These are phyloP conservation scores for Coemansia sp. DNA, from an alignment of 192 early-diverging fungal genomes.

Conservation along the genomic window DNA sequence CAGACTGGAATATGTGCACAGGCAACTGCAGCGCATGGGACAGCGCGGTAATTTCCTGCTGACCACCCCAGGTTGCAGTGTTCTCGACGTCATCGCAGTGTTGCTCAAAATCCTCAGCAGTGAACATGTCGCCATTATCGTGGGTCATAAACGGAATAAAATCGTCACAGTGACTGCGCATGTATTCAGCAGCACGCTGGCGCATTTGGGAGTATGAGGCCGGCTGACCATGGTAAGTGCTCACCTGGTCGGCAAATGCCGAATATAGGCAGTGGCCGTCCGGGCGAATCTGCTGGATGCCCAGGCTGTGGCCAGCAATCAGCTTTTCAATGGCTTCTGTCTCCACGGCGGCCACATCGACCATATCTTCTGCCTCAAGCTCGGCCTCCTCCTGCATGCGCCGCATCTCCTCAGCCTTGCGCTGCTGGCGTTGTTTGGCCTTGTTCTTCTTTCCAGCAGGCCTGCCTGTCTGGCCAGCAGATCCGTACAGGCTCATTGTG, in stretches of 20 bases:
- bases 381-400: slow-evolving; percentile 72
- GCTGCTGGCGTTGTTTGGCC: slow-evolving; percentile 59
- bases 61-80: slow-evolving; percentile 92
- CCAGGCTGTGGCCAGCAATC: slow-evolving; percentile 58
- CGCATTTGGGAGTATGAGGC: slow-evolving; percentile 68
- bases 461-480: slow-evolving; percentile 20
- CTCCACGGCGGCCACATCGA: slow-evolving; percentile 77
- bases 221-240: slow-evolving; percentile 53
- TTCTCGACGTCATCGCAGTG: slow-evolving; percentile 79
- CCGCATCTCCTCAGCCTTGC: slow-evolving; percentile 70
- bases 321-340: slow-evolving; percentile 64
- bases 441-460: slow-evolving; percentile 58
- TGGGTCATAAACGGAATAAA: slow-evolving; percentile 87
- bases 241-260: slow-evolving; percentile 82
- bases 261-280: slow-evolving; percentile 97
- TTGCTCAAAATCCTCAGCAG: slow-evolving; percentile 63
- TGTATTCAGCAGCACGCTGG: slow-evolving; percentile 71
- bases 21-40: slow-evolving; percentile 70
- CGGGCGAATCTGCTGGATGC: slow-evolving; percentile 69
- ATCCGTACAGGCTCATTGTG: slow-evolving; percentile 10
- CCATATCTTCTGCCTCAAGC: slow-evolving; percentile 70
- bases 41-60: slow-evolving; percentile 86
- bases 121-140: slow-evolving; percentile 77
- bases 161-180: slow-evolving; percentile 78
- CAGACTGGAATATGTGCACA: slow-evolving; percentile 86